These are phyloP conservation scores for Podaxis carcinomalis DNA, from an alignment of 768 basidiomycete genomes.

Conservation along the genomic window DNA sequence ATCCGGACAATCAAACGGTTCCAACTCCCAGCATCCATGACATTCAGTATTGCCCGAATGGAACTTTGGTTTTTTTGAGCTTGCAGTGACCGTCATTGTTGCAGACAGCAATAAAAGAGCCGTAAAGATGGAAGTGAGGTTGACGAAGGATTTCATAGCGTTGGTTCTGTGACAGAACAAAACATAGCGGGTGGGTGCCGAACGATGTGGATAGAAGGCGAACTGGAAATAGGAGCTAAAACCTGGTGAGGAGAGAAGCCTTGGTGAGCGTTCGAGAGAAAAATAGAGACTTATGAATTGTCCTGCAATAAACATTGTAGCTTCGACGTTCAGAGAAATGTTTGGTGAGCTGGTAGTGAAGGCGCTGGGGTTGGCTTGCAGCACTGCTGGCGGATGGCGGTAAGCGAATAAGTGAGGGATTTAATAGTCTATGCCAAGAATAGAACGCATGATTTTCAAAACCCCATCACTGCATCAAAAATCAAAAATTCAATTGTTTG, in stretches of 20 bases:
- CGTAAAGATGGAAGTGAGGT: neutral
- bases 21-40: constrained; percentile 3
- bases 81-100: neutral
- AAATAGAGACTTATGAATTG: neutral
- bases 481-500: neutral
- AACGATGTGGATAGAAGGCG: neutral
- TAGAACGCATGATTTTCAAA: neutral
- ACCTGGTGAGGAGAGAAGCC: neutral
- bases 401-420: neutral
- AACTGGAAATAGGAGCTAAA: neutral
- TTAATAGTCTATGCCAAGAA: neutral
- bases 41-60: constrained; percentile 5
- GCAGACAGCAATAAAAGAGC: neutral
- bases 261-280: neutral
- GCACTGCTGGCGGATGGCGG: neutral
- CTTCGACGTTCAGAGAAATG: neutral
- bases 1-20: constrained; percentile 4
- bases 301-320: neutral
- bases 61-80: neutral
- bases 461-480: neutral
- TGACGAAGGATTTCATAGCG: neutral
- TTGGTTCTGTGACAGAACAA: neutral
- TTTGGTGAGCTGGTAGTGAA: neutral
- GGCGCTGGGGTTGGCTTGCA: neutral
- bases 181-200: too few species aligned